Percentiles rank a stretch among this genome's conserved stretches.
Conservation (phyloP, 164 flowering plant genomes). For the Saururus chinensis region DNA sequence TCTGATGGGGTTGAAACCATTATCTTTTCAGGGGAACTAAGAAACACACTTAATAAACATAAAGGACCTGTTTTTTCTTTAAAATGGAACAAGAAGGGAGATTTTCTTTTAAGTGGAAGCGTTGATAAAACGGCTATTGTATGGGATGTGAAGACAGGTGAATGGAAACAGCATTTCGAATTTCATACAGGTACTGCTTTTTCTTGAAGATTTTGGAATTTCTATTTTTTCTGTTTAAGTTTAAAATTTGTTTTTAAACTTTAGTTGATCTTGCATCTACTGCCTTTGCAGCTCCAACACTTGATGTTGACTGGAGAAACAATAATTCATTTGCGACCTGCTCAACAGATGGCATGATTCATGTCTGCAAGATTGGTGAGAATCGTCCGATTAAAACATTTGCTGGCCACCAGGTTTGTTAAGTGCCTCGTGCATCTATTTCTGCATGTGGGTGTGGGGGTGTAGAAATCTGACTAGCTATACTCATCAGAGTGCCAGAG, state of each 20-base stretch:
- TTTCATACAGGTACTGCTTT: conserved; percentile 60
- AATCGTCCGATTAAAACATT: conserved; percentile 62
- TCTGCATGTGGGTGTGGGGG: not conserved
- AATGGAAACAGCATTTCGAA: conserved; percentile 88
- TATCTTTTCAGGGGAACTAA: conserved; percentile 54
- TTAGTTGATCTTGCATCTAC: not conserved
- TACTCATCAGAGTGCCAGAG: too few species aligned
- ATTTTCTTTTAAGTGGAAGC: conserved; percentile 92
- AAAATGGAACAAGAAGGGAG: conserved; percentile 99
- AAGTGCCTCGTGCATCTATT: not conserved
- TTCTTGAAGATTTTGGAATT: not conserved
- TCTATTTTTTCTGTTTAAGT: not conserved
- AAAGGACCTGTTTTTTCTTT: conserved; percentile 90
- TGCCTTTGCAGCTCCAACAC: conserved; percentile 67
- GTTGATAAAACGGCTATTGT: conserved; percentile 96
- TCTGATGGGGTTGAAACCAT: not conserved
- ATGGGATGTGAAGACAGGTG: conserved; percentile 91
- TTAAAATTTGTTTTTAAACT: not conserved
- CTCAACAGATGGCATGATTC: conserved; percentile 88
- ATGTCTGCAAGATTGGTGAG: conserved; percentile 95
- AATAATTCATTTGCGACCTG: conserved; percentile 88
- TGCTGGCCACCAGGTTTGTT: conserved; percentile 80
- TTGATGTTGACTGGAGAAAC: conserved; percentile 98
- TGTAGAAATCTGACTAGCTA: too few species aligned
- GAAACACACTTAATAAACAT: conserved; percentile 69